These are phyloP conservation scores for Aspergillus avenaceus DNA, from an alignment of 495 filamentous ascomycete genomes.

Conservation along the genomic window DNA sequence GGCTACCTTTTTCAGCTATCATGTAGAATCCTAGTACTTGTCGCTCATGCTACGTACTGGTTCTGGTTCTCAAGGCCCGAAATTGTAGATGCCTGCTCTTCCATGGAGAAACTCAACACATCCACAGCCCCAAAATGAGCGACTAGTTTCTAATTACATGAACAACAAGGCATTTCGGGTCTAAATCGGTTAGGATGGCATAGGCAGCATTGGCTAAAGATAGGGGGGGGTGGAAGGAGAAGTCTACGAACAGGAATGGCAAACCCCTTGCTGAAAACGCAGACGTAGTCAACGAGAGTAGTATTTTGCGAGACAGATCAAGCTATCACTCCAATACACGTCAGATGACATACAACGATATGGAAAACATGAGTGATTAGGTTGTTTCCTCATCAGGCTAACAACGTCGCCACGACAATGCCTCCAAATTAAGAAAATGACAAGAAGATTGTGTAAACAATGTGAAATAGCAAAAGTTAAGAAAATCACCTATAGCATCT, in stretches of 20 bases:
- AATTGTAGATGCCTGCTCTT: slow-evolving; percentile 1
- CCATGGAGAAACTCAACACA: background rate
- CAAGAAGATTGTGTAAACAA: background rate
- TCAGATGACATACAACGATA: background rate
- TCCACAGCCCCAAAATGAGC: background rate
- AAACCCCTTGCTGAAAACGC: too few species aligned
- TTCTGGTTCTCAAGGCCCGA: background rate
- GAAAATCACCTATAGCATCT: slow-evolving; percentile 10
- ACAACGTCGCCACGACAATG: slow-evolving; percentile 10
- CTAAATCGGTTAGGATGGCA: background rate
- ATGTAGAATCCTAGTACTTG: background rate
- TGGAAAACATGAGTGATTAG: background rate
- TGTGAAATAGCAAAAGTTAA: slow-evolving; percentile 3
- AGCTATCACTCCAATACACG: background rate
- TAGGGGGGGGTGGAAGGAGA: background rate
- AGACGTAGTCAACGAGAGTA: slow-evolving; percentile 5
- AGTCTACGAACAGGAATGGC: background rate
- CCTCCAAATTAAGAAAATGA: slow-evolving; percentile 9
- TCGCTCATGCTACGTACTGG: too few species aligned
- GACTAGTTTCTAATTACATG: background rate
- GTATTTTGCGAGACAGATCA: too few species aligned
- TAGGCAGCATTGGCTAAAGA: too few species aligned
- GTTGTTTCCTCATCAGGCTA: background rate
- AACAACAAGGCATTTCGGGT: background rate
- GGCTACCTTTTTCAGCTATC: background rate